phyloP scores from a whole-genome alignment of 345 rosid species.

The Carallia pectinifolia region DNA sequence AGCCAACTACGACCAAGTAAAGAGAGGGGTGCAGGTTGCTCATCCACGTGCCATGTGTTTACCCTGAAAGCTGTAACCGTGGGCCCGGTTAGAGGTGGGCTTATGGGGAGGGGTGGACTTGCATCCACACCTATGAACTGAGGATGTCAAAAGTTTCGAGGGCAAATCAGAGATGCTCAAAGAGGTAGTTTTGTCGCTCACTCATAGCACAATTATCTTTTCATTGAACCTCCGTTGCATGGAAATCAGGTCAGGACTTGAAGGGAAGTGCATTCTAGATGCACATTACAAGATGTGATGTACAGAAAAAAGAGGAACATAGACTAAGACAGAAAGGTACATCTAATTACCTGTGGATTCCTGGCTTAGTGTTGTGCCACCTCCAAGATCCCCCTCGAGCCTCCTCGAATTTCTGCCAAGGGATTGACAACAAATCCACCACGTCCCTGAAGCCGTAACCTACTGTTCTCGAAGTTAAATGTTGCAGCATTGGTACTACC shows the following conservation, averaged over 20 bases:
- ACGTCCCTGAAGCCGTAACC: conserved; percentile 47
- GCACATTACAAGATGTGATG: neutral
- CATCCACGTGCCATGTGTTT: too few relatives aligned
- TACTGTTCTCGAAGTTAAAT: conserved; percentile 37
- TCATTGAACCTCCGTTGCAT: neutral
- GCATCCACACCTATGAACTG: neutral
- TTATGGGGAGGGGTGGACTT: too few relatives aligned
- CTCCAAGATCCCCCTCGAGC: conserved; percentile 30
- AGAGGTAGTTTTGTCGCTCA: neutral
- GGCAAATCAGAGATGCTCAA: neutral
- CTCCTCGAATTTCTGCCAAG: conserved; percentile 64
- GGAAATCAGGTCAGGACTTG: neutral
- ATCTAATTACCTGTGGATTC: conserved; percentile 22
- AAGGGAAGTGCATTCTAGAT: neutral
- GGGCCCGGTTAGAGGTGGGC: too few relatives aligned
- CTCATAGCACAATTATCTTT: neutral
- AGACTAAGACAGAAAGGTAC: neutral
- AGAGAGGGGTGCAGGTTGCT: too few relatives aligned
- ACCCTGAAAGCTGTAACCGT: too few relatives aligned
- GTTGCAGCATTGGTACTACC: conserved; percentile 30
- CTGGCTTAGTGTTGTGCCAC: conserved; percentile 25
- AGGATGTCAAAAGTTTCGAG: neutral
- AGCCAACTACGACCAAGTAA: too few relatives aligned
- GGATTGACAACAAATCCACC: conserved; percentile 78
- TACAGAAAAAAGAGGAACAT: neutral